A percentile compares a stretch with the other conserved stretches of the same genome.
phyloP scores from a whole-genome alignment of 1,284 basidiomycete genomes.

The Takashimella koratensis region DNA sequence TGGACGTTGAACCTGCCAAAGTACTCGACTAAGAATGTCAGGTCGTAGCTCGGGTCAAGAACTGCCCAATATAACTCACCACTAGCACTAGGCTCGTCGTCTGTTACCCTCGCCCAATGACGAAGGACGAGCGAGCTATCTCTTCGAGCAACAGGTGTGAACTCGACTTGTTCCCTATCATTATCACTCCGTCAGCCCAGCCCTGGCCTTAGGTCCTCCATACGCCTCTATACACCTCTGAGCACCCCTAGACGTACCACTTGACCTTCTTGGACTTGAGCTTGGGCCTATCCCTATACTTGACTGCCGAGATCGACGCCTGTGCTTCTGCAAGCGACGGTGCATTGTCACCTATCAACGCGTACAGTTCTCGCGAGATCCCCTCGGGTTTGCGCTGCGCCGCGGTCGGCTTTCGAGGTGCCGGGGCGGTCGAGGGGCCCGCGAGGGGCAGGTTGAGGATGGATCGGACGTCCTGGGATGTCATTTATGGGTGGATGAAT shows the following conservation, averaged over 20 bases:
- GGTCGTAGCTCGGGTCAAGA: too few relatives aligned
- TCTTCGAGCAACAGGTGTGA: constrained; percentile 51
- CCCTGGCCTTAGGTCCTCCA: too few relatives aligned
- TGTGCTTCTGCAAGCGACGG: constrained; percentile 62
- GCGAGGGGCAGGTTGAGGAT: constrained; percentile 61
- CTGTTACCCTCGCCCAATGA: constrained; percentile 43
- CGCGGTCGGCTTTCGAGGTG: constrained; percentile 37
- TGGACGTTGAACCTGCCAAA: constrained; percentile 41
- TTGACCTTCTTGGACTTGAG: constrained; percentile 53
- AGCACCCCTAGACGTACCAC: constrained; percentile 52
- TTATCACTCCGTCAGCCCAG: constrained; percentile 4
- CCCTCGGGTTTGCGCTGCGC: constrained; percentile 67
- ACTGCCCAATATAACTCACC: too few relatives aligned
- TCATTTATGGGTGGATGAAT: constrained; percentile 33
- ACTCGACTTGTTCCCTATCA: constrained; percentile 72
- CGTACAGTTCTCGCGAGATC: constrained; percentile 87
- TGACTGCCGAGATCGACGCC: constrained; percentile 53
- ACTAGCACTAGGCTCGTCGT: constrained; percentile 29
- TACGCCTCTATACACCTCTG: neutral
- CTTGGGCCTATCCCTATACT: constrained; percentile 76
- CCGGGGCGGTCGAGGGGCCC: constrained; percentile 26
- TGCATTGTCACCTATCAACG: constrained; percentile 86
- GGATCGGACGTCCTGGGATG: constrained; percentile 71
- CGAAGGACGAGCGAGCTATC: constrained; percentile 19
- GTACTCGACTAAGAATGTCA: constrained; percentile 35